Base-by-base conservation (phyloP, 23 red algal genomes). In the Cyanidioschyzon merolae region DNA sequence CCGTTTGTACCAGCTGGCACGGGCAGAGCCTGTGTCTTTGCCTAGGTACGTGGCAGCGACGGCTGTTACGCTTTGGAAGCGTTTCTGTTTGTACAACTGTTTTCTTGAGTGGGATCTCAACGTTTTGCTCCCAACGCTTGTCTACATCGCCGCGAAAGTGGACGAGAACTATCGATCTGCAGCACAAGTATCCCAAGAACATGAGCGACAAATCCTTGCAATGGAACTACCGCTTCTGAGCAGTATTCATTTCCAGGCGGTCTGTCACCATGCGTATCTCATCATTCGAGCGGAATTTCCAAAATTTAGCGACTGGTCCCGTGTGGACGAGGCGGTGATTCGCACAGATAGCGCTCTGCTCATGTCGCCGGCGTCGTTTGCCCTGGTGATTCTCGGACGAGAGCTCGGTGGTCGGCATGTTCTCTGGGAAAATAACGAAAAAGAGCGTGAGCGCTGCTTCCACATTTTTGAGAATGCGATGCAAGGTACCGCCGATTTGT, bases 101-200 rank as follows among this genome's bases (percentile, higher is more conserved):
- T 27, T 71, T 25, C 30, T 25, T 7, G 63, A 71, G 63, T 71
- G 32, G n/a, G 63, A 71, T 35, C n/a, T 71, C 12, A 27, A 71
- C 7, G 29, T 71, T 3, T 32, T 71, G 63, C n/a, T 35, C 7
- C 29, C 12, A 3, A 35, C 63, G 63, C 32, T 25, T 27, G 63
- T 71, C n/a, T 71, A 71, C 29, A 35, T 71, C n/a, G 63, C 63
- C 63, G 63, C n/a, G 12, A 71, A 71, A 32, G 63, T 32, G 63
- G 63, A 71, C 12, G 63, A 71, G 63, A 71, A 71, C 29, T 71
- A 71, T 27, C 63, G 63, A 35, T 7, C 63, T 7, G 63, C 63
- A 35, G 12, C 32, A 27, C 21, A 35, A 27, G 29, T 71, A 35
- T 25, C 21, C 16, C 7, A 3, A 27, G 16, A 71, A 35, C 63